Base-by-base conservation (phyloP, 148 eudicot genomes). In the Pouteria glomerata region DNA sequence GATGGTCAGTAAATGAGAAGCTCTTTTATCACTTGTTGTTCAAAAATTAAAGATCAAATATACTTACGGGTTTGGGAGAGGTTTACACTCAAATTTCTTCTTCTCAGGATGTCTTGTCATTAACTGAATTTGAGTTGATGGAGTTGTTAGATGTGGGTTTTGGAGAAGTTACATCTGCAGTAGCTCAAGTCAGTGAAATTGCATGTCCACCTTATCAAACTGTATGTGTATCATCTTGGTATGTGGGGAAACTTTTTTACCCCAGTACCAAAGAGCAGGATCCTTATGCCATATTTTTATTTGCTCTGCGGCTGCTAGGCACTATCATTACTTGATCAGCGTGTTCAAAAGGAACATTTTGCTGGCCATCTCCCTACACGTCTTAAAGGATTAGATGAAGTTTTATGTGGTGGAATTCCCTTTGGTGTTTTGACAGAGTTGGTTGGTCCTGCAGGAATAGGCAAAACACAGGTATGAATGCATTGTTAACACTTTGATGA, bases 401-500 rank as follows among this genome's bases (percentile, higher is more conserved):
- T 87, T 16, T 82, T 92, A 63, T 90, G 91, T 66, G 98, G 98
- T 70, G 98, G 98, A 48, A 85, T 92, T 71, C 98, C 98, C 10
- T 90, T 86, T 86, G 96, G 98, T 71, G 90, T 85, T 73, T 81
- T 92, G 60, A 92, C 98, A 27, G 98, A 92, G 86, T 70, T 90
- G 63, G 98, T 92, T 66, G 98, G 96, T 67, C 98, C 96, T 41
- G 90, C 98, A 47, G 98, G 98, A 66, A 82, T 88, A 66, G 98
- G 98, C 68, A 92, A 92, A 85, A 92, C 96, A 71, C 96, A 92
- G 74, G 98, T 90, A 85, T 53, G 76, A 57, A 44, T 19, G 37
- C 14, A 14, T 1, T 47, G 15, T 30, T 18, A 30, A 29, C 19
- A 16, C 23, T 31, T 31, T 6, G 18, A 23, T 50, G 6, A 50